These are phyloP conservation scores for Plasmodium yoelii DNA, from an alignment of 169 alveolate species.

Conservation along the genomic window DNA sequence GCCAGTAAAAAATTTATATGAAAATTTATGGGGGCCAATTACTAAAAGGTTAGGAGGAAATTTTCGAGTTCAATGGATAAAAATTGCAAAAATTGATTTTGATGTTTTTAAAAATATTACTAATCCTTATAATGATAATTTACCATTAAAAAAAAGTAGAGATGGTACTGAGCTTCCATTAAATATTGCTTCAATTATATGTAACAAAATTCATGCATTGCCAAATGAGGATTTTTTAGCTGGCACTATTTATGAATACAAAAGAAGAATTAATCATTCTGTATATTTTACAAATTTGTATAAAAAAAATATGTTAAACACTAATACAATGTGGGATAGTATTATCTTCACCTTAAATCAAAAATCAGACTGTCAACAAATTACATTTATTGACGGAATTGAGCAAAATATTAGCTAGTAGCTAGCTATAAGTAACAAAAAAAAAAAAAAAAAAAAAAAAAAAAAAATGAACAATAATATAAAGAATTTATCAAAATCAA, in stretches of 20 bases:
- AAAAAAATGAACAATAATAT: neutral
- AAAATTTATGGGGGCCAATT: constrained; percentile 87
- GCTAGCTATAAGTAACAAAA: neutral
- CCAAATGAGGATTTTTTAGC: constrained; percentile 67
- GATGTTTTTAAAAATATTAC: constrained; percentile 80
- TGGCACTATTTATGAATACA: constrained; percentile 71
- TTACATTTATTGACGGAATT: constrained; percentile 61
- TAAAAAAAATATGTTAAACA: constrained; percentile 48
- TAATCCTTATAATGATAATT: constrained; percentile 86
- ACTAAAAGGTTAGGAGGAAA: constrained; percentile 83
- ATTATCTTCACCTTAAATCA: constrained; percentile 44
- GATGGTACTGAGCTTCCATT: constrained; percentile 89
- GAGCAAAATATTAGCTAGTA: constrained; percentile 41
- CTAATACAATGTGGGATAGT: constrained; percentile 57
- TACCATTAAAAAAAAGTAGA: constrained; percentile 86
- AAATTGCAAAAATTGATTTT: constrained; percentile 85
- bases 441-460: neutral
- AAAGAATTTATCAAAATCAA: neutral
- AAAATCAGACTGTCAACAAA: constrained; percentile 50
- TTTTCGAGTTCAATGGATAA: constrained; percentile 89
- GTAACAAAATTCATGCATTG: constrained; percentile 71
- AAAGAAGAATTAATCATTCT: constrained; percentile 62
- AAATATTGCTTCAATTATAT: constrained; percentile 80
- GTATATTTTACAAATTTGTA: constrained; percentile 33
- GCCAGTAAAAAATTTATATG: constrained; percentile 81